Conservation (phyloP, 768 basidiomycete genomes). For the Collybia mongolica region DNA sequence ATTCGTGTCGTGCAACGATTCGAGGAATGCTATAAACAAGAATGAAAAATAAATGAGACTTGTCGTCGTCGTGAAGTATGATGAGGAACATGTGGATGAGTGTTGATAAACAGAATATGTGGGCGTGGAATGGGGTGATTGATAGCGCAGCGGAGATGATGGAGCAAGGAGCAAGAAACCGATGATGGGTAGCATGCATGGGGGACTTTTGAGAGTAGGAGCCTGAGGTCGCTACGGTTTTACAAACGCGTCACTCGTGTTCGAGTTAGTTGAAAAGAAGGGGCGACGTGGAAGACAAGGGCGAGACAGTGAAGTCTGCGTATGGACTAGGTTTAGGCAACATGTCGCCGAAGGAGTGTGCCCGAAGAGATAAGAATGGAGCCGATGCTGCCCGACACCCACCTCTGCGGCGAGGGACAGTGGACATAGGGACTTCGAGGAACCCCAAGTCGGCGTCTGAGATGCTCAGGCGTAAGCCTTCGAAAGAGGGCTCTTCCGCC, state of each 20-base stretch:
- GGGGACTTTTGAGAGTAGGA: slow-evolving; percentile 11
- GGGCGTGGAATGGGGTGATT: slow-evolving; percentile 16
- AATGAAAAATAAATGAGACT: slow-evolving; percentile 22
- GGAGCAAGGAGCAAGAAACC: slow-evolving; percentile 5
- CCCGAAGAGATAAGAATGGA: slow-evolving; percentile 14
- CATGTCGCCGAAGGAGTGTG: slow-evolving; percentile 11
- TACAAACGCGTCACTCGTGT: too few relatives aligned
- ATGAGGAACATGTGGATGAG: slow-evolving; percentile 17
- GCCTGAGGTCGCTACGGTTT: not conserved
- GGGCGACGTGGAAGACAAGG: slow-evolving; percentile 41
- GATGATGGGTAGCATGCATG: slow-evolving; percentile 13
- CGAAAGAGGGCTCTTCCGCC: slow-evolving; percentile 33
- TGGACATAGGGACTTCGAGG: slow-evolving; percentile 6
- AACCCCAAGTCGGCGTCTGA: slow-evolving; percentile 21
- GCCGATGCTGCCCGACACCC: slow-evolving; percentile 6
- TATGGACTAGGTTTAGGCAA: slow-evolving; percentile 13
- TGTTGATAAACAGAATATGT: slow-evolving; percentile 17
- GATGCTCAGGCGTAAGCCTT: slow-evolving; percentile 34
- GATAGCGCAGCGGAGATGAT: slow-evolving; percentile 13
- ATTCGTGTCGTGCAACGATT: slow-evolving; percentile 38
- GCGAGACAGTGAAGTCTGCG: slow-evolving; percentile 26
- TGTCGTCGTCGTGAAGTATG: slow-evolving; percentile 8
- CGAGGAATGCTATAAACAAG: slow-evolving; percentile 24
- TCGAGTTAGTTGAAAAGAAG: slow-evolving; percentile 45
- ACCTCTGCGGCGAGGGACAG: slow-evolving; percentile 4